Evolutionary conservation across 768 basidiomycete genomes (phyloP).

Genomic region (Lentinula edodes): DNA sequence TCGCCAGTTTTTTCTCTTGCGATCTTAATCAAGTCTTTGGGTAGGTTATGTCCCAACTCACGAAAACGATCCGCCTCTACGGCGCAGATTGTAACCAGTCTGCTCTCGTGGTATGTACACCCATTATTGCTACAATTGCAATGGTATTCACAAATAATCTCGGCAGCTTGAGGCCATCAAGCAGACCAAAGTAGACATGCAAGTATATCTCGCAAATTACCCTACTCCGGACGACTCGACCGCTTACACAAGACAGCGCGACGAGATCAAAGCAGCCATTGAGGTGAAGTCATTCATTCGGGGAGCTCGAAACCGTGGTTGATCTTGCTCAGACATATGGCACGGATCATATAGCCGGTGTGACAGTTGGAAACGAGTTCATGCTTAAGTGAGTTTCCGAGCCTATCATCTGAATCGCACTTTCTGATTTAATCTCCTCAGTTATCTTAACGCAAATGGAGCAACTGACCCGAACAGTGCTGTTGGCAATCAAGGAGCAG

Average conservation of each 20-base stretch:
- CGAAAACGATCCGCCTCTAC: conserved; percentile 77
- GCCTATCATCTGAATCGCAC: not conserved
- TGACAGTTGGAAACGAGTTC: conserved; percentile 92
- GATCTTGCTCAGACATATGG: conserved; percentile 50
- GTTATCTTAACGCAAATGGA: conserved; percentile 52
- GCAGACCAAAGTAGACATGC: conserved; percentile 84
- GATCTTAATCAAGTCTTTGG: conserved; percentile 8
- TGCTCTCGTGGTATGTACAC: conserved; percentile 55
- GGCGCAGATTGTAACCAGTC: conserved; percentile 86
- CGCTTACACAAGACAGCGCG: conserved; percentile 72
- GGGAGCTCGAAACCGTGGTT: not conserved
- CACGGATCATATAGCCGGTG: conserved; percentile 63
- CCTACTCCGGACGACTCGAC: conserved; percentile 52
- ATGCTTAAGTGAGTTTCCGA: conserved; percentile 59
- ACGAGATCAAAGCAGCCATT: conserved; percentile 60
- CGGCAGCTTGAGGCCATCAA: conserved; percentile 78
- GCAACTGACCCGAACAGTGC: conserved; percentile 50
- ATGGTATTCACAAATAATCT: not conserved
- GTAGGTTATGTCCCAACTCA: conserved; percentile 81
- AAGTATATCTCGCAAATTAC: conserved; percentile 74
- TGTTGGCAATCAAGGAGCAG: conserved; percentile 50
- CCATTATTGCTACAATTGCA: not conserved
- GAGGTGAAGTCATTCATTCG: conserved; percentile 16
- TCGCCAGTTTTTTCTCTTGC: conserved; percentile 5
- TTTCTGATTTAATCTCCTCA: conserved; percentile 19